phyloP scores from a whole-genome alignment of 768 basidiomycete genomes.

The Russula ochroleuca region DNA sequence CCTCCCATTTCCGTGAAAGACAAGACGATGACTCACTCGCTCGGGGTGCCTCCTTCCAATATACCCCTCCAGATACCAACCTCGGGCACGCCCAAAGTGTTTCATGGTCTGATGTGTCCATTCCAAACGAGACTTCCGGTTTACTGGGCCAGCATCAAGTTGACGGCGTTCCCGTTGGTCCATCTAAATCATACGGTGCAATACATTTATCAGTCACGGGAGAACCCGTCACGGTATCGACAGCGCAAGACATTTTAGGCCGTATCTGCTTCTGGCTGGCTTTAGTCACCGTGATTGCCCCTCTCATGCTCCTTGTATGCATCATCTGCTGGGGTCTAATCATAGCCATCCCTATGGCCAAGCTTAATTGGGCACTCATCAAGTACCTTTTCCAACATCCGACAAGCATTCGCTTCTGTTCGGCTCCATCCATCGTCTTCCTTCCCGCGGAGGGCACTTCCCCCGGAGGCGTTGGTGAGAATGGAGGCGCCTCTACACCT shows the following conservation, averaged over 20 bases:
- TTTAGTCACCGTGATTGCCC: constrained; percentile 75
- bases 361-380: constrained; percentile 92
- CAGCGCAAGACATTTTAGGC: constrained; percentile 53
- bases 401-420: constrained; percentile 84
- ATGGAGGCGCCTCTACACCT: constrained; percentile 35
- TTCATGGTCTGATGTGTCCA: constrained; percentile 43
- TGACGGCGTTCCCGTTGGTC: constrained; percentile 38
- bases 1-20: constrained; percentile 20
- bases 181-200: constrained; percentile 69
- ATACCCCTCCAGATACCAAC: constrained; percentile 34
- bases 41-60: constrained; percentile 1
- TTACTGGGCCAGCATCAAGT: constrained; percentile 40
- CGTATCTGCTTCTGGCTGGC: constrained; percentile 77
- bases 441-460: constrained; percentile 37
- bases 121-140: constrained; percentile 45
- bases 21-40: constrained; percentile 7
- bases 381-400: constrained; percentile 76
- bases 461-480: constrained; percentile 33
- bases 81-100: constrained; percentile 43
- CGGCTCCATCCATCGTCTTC: constrained; percentile 72
- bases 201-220: constrained; percentile 36
- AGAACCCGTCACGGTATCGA: constrained; percentile 22
- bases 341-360: constrained; percentile 97
- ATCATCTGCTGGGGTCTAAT: constrained; percentile 92
- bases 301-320: constrained; percentile 83